A percentile compares a stretch with the other conserved stretches of the same genome.
These are phyloP conservation scores for Pholiota conissans DNA, from an alignment of 768 basidiomycete genomes.

Conservation along the genomic window DNA sequence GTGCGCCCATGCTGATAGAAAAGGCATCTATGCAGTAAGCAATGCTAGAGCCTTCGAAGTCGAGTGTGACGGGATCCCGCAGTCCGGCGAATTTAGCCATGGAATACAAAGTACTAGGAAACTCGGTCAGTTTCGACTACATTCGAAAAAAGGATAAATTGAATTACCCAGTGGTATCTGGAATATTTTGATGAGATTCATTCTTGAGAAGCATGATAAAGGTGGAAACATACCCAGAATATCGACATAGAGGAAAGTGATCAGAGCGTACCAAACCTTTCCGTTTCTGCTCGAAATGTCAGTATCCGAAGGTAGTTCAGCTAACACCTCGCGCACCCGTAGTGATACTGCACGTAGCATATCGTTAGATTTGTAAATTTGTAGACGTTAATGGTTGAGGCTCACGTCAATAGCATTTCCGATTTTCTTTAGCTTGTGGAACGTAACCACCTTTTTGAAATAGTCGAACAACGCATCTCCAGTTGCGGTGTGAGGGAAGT, in stretches of 20 bases:
- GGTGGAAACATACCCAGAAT: conserved; percentile 56
- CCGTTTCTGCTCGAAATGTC: conserved; percentile 49
- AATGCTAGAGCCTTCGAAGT: conserved; percentile 82
- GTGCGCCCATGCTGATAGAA: conserved; percentile 77
- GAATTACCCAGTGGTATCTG: conserved; percentile 51
- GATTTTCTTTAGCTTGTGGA: conserved; percentile 59
- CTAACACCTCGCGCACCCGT: conserved; percentile 28
- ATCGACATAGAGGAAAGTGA: conserved; percentile 90
- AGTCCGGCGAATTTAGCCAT: conserved; percentile 93
- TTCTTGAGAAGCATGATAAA: not conserved
- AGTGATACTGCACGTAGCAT: conserved; percentile 41
- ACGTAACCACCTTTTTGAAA: conserved; percentile 83
- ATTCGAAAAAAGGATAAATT: too few relatives aligned
- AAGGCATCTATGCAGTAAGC: conserved; percentile 86
- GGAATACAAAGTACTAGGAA: conserved; percentile 74
- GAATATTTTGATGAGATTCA: not conserved
- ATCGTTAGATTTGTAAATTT: not conserved
- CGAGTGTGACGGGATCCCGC: conserved; percentile 79
- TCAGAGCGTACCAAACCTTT: conserved; percentile 81
- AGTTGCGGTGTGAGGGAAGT: conserved; percentile 69
- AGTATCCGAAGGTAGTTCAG: not conserved
- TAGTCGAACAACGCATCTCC: conserved; percentile 79
- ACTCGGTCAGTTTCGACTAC: conserved; percentile 22
- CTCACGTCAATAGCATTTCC: conserved; percentile 70
- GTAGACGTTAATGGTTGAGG: conserved; percentile 16